Evolutionary conservation across 108 stramenopile species (phyloP), one percentile per base, ranked within the genome.

Genomic region (Schizochytrium sp.): DNA sequence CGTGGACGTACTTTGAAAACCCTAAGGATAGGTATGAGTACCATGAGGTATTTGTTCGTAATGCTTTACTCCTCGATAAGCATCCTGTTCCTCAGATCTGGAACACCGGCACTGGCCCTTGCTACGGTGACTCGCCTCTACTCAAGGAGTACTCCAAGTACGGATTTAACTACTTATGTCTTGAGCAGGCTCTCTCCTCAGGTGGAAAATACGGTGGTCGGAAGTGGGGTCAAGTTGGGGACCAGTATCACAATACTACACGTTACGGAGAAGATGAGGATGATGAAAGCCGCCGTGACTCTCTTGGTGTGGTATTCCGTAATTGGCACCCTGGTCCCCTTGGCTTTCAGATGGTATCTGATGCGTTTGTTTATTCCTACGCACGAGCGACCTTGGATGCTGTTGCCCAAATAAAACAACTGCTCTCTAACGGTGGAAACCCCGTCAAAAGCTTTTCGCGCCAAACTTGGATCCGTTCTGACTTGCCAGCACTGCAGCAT

Each of bases 321-420:
- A 94, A 94, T 50, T 94, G 93, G 92, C 93, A 94, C 88, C 93
- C 93, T 3, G 93, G 93, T 42, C 93, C 93, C 13, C 87, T 94
- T 4, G 93, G 93, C 5, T 93, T 93, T 89, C 92, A 94, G 58
- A 90, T 90, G 59, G 90, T 92, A 15, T 49, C 92, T 40, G 93
- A 94, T 88, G 93, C 92, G 56, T 93, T 93, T 88, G 89, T 92
- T 3, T 94, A 94, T 83, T 90, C 89, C n/a, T 94, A 94, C 72
- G 58, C 72, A 5, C 61, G 41, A 56, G 92, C 91, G 56, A 53
- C 92, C 3, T 41, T 94, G 59, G 72, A 69, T 76, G 93, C 93
- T 12, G 69, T 94, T 46, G 92, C 93, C 42, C 72, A 91, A 38
- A 93, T 94, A 72, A 92, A 93, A 72, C 72, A 88, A 40, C 92